Conservation (phyloP, 2,329 filamentous ascomycete genomes). For the Ciborinia camelliae region DNA sequence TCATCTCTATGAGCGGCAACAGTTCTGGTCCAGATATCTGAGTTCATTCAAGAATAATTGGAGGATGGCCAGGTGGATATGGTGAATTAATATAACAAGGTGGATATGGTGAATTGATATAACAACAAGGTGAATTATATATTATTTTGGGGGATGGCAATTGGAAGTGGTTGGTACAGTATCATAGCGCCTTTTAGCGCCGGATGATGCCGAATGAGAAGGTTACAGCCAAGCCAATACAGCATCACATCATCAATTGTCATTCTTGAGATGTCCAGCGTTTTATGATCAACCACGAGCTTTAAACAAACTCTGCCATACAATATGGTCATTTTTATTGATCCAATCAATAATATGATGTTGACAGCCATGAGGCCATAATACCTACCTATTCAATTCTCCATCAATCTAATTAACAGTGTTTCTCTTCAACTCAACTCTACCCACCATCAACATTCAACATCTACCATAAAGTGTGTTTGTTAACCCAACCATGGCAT, state of each 20-base stretch:
- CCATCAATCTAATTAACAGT: neutral
- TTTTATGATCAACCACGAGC: neutral
- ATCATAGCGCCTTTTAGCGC: slow-evolving; percentile 6
- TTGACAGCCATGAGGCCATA: neutral
- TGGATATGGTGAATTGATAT: neutral
- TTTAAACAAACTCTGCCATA: neutral
- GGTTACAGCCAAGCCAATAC: neutral
- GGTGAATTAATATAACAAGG: neutral
- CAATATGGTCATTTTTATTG: neutral
- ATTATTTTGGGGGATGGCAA: no score
- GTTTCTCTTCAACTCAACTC: neutral
- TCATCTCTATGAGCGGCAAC: no score
- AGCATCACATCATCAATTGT: neutral
- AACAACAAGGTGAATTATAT: no score
- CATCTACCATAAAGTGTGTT: neutral
- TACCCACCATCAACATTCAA: neutral
- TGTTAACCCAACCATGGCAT: slow-evolving; percentile 4
- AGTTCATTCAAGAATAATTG: neutral
- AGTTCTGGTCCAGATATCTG: no score
- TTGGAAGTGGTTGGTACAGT: no score
- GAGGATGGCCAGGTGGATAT: no score
- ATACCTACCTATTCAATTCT: neutral
- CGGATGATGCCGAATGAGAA: slow-evolving; percentile 5
- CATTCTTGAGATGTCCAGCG: neutral
- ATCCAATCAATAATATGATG: neutral